A percentile compares a stretch with the other conserved stretches of the same genome.
Evolutionary conservation across 495 filamentous ascomycete species (phyloP).

Genomic region (Penicillium chermesinum): DNA sequence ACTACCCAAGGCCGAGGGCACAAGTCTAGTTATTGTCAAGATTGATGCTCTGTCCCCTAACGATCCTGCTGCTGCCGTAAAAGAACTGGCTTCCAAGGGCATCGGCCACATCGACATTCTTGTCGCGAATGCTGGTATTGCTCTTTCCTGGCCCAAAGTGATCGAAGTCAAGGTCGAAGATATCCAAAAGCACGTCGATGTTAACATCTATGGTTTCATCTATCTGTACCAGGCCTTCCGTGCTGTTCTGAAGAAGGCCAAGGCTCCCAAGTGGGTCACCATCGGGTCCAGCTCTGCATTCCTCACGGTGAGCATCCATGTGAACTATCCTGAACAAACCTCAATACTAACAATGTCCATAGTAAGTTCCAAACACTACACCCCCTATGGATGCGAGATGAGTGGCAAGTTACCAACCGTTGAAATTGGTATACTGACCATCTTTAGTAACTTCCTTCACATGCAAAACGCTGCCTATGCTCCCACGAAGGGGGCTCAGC

Average conservation of each 20-base stretch:
- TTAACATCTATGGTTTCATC: conserved; percentile 35
- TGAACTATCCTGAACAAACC: conserved; percentile 5
- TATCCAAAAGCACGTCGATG: conserved; percentile 30
- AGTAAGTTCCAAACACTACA: neutral
- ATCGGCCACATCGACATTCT: conserved; percentile 41
- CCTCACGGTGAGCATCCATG: neutral
- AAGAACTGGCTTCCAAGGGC: conserved; percentile 17
- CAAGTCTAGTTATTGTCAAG: conserved; percentile 35
- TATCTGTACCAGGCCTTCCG: conserved; percentile 36
- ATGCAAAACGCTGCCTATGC: conserved; percentile 35
- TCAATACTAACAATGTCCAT: neutral
- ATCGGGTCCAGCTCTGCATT: neutral
- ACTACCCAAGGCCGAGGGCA: conserved; percentile 24
- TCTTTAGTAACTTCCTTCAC: conserved; percentile 5
- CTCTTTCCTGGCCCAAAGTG: conserved; percentile 15
- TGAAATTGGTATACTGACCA: neutral
- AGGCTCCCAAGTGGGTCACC: conserved; percentile 2
- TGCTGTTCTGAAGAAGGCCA: conserved; percentile 23
- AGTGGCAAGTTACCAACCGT: too few relatives aligned
- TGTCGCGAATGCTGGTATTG: conserved; percentile 48
- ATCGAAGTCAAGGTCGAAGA: conserved; percentile 21
- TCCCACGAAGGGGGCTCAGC: conserved; percentile 27
- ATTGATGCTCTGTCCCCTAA: conserved; percentile 33
- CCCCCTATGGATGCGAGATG: too few relatives aligned
- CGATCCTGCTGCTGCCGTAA: conserved; percentile 20